Base-by-base conservation (phyloP, 768 basidiomycete genomes). In the Tubosaeta sp. region DNA sequence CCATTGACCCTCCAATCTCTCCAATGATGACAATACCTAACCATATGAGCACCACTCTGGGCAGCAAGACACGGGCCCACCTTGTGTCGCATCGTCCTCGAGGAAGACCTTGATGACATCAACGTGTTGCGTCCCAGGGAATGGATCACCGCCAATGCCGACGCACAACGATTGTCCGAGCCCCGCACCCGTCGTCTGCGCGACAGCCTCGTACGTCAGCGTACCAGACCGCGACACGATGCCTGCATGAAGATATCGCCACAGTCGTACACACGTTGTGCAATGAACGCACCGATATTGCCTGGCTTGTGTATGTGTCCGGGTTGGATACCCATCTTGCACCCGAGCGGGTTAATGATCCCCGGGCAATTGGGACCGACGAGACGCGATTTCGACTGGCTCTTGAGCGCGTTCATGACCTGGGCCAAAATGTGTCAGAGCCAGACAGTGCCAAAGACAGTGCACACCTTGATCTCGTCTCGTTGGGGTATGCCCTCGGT, bases 291-390 rank as follows among this genome's bases (percentile, higher is more conserved):
- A 90, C 94, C 95, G 60, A 99, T 95, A 60, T 90, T 92, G 48
- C 96, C 96, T 49, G 95, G 94, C 59, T 71, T 91, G 76, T 98
- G 96, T 61, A 99, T 97, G 67, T 96, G 93, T 24, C 94, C 96
- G 12, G 96, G 96, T 64, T 91, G 89, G 65, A 99, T 99, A 52
- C 96, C 96, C 84, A 99, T 97, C 78, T 98, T 98, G 78, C 96
- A 99, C 19, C 95, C 95, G 35, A 87, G 77, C 16, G 95, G 94
- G 65, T 95, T 94, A 65, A 98, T 97, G 62, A 99, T 86, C 66
- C 96, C 96, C 2, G 96, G 96, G 73, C 96, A 99, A 72, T 99
- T 99, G 35, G 96, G 96, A 18, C 96, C 96, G 44, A 99, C 91
- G 59, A 99, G 87, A 61, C 96, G 87, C 53, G 92, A 94, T 62